phyloP scores from a whole-genome alignment of 352 stramenopile species.

The Phytophthora pisi region DNA sequence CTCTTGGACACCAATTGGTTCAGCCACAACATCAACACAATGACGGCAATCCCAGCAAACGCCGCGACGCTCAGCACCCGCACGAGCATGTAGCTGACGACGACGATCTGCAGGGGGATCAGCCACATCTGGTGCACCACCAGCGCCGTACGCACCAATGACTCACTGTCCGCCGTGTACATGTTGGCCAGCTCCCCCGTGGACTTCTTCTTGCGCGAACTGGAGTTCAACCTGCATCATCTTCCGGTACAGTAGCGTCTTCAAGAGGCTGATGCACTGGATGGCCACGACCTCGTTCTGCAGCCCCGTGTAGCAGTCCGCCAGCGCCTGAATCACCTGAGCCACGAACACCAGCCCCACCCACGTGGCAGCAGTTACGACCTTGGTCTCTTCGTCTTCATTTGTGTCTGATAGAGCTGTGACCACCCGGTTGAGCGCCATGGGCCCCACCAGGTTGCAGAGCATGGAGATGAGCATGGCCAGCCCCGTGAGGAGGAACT shows the following conservation, averaged over 20 bases:
- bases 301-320: conserved; percentile 49
- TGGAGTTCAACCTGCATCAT: conserved; percentile 44
- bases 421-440: conserved; percentile 52
- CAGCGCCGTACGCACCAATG: conserved; percentile 33
- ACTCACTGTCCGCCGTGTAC: conserved; percentile 53
- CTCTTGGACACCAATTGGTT: conserved; percentile 51
- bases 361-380: conserved; percentile 16
- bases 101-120: conserved; percentile 49
- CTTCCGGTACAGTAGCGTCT: conserved; percentile 52
- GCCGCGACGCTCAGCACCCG: conserved; percentile 47
- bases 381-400: conserved; percentile 8
- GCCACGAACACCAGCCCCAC: conserved; percentile 45
- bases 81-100: conserved; percentile 58
- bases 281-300: conserved; percentile 54
- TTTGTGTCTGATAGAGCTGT: conserved; percentile 30
- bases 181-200: conserved; percentile 56
- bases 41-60: conserved; percentile 55
- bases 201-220: conserved; percentile 43
- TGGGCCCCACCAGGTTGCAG: conserved; percentile 45
- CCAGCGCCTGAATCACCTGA: conserved; percentile 52
- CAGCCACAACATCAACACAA: conserved; percentile 45
- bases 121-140: conserved; percentile 54
- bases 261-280: conserved; percentile 49
- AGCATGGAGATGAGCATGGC: conserved; percentile 45
- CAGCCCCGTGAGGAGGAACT: conserved; percentile 44